Conservation (phyloP, 177 flowering plant species). For the Vitis hybrid region DNA sequence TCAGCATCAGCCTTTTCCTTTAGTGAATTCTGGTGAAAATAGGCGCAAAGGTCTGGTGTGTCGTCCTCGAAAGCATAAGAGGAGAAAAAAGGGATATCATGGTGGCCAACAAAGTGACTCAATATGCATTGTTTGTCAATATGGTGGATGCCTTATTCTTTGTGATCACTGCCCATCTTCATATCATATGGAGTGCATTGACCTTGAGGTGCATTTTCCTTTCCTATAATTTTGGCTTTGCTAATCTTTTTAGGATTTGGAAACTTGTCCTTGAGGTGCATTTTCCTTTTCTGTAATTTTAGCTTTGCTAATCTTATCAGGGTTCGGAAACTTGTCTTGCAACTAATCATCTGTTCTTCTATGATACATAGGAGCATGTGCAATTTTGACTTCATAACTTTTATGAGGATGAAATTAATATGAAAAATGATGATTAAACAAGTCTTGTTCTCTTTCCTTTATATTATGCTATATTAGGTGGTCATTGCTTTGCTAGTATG, state of each 20-base stretch:
- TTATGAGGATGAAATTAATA: not conserved
- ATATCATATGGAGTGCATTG: constrained; percentile 27
- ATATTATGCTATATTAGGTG: not conserved
- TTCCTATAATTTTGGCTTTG: not conserved
- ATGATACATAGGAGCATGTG: not conserved
- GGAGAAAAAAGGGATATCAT: constrained; percentile 6
- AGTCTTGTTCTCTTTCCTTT: not conserved
- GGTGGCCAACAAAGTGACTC: constrained; percentile 16
- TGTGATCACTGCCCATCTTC: constrained; percentile 31
- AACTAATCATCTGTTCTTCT: not conserved
- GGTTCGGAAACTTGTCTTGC: too few relatives aligned
- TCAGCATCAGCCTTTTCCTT: constrained; percentile 1
- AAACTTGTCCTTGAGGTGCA: constrained; percentile 22
- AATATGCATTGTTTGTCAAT: constrained; percentile 25
- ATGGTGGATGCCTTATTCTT: constrained; percentile 22
- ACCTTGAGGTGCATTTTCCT: constrained; percentile 19
- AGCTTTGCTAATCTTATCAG: not conserved
- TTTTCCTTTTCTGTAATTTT: not conserved
- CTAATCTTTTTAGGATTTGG: too few relatives aligned
- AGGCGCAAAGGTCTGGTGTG: constrained; percentile 20
- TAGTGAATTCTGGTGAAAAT: constrained; percentile 5
- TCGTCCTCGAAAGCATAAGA: constrained; percentile 18
- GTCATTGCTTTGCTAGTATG: not conserved
- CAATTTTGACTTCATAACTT: not conserved
- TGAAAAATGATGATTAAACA: not conserved